A percentile compares a stretch with the other conserved stretches of the same genome.
phyloP scores from a whole-genome alignment of 352 stramenopile genomes.

The Albugo candida region DNA sequence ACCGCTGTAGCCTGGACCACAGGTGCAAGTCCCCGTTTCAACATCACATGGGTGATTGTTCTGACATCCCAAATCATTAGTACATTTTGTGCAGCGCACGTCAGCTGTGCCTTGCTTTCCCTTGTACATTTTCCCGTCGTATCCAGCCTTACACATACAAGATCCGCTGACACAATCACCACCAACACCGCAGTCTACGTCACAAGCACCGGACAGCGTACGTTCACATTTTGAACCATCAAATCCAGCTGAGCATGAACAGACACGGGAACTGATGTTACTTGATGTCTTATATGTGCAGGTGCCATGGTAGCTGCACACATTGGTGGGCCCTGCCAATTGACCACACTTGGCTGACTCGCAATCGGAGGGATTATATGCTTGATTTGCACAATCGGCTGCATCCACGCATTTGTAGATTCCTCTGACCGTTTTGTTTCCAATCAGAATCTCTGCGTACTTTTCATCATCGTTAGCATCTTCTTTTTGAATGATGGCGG shows the following conservation, averaged over 20 bases:
- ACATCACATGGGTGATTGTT: slow-evolving; percentile 29
- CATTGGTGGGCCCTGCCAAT: slow-evolving; percentile 14
- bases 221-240: slow-evolving; percentile 28
- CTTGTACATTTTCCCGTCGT: slow-evolving; percentile 18
- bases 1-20: slow-evolving; percentile 20
- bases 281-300: slow-evolving; percentile 47
- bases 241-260: slow-evolving; percentile 28
- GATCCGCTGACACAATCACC: slow-evolving; percentile 27
- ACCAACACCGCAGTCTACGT: slow-evolving; percentile 31
- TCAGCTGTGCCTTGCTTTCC: slow-evolving; percentile 28
- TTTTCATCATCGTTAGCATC: slow-evolving; percentile 1
- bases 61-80: slow-evolving; percentile 29
- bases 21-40: slow-evolving; percentile 31
- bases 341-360: slow-evolving; percentile 15
- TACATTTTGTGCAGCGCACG: slow-evolving; percentile 27
- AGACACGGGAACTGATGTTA: slow-evolving; percentile 30
- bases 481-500: not conserved
- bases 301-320: slow-evolving; percentile 35
- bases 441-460: slow-evolving; percentile 35
- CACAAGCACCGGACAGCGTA: slow-evolving; percentile 20
- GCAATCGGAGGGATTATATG: slow-evolving; percentile 17
- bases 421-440: slow-evolving; percentile 25
- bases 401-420: slow-evolving; percentile 35
- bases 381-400: slow-evolving; percentile 36
- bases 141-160: slow-evolving; percentile 27